Percentiles rank a stretch among this genome's conserved stretches.
Conservation (phyloP, 176 grass and related monocot genomes). For the Eremochloa ophiuroides region DNA sequence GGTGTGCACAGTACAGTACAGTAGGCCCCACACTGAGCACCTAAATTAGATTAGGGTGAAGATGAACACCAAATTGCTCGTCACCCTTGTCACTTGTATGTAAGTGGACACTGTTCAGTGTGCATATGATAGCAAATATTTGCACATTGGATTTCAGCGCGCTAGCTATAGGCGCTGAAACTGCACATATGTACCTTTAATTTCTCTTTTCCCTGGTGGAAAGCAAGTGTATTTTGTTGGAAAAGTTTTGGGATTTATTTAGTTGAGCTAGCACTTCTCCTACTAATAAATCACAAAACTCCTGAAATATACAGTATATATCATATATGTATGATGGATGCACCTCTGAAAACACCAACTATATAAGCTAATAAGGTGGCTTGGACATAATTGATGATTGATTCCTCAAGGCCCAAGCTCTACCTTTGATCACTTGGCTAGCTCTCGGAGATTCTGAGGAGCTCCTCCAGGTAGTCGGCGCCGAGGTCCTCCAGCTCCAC, state of each 20-base stretch:
- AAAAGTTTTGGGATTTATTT: constrained; percentile 8
- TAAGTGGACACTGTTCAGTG: neutral
- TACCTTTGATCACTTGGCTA: neutral
- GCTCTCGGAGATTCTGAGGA: constrained; percentile 23
- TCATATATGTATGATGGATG: neutral
- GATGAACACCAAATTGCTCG: neutral
- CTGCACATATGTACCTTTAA: neutral
- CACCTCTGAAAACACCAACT: neutral
- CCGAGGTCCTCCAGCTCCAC: constrained; percentile 32
- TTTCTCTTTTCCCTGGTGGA: too few species aligned
- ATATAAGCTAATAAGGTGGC: neutral
- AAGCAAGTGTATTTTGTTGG: neutral
- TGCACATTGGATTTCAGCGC: neutral
- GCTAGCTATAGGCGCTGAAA: too few species aligned
- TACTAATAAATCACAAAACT: constrained; percentile 6
- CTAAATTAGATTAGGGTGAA: neutral
- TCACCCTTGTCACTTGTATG: constrained; percentile 4
- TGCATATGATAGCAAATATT: neutral
- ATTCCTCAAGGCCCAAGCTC: neutral
- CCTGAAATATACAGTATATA: too few species aligned
- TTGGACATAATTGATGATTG: neutral
- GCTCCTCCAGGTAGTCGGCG: constrained; percentile 5
- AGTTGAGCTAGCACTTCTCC: neutral
- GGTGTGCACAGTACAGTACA: neutral
- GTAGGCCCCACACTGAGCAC: neutral